Percentiles rank a stretch among this genome's conserved stretches.
phyloP scores from a whole-genome alignment of 441 rosid species.

The Populus tomentosa region DNA sequence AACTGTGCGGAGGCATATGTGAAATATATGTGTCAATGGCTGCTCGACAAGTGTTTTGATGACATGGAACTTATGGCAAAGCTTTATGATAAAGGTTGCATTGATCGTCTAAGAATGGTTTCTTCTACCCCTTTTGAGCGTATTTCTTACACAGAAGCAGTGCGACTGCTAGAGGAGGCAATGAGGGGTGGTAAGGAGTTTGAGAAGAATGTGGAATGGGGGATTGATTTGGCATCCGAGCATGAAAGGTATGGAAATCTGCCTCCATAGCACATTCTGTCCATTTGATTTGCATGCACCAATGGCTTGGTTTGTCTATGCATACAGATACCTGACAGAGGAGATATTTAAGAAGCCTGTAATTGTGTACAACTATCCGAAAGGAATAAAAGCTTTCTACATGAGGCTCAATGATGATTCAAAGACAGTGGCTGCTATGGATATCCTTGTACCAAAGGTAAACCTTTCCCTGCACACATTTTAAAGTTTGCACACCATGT shows the following conservation, averaged over 20 bases:
- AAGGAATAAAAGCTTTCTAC: slow-evolving; percentile 94
- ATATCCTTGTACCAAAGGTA: slow-evolving; percentile 96
- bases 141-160: slow-evolving; percentile 77
- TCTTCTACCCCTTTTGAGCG: slow-evolving; percentile 84
- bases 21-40: slow-evolving; percentile 71
- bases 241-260: slow-evolving; percentile 66
- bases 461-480: neutral
- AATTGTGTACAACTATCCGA: slow-evolving; percentile 89
- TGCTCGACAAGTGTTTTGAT: slow-evolving; percentile 74
- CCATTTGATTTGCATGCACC: slow-evolving; percentile 7
- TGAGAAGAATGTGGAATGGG: slow-evolving; percentile 89
- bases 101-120: slow-evolving; percentile 67
- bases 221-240: slow-evolving; percentile 92
- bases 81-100: slow-evolving; percentile 64
- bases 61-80: slow-evolving; percentile 93
- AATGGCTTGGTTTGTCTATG: slow-evolving; percentile 11
- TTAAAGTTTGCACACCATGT: neutral
- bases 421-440: slow-evolving; percentile 97
- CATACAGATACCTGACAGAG: slow-evolving; percentile 78
- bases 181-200: slow-evolving; percentile 66
- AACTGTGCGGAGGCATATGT: slow-evolving; percentile 97
- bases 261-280: neutral
- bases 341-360: slow-evolving; percentile 80
- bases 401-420: slow-evolving; percentile 89
- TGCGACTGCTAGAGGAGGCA: slow-evolving; percentile 59